Percentiles rank a stretch among this genome's conserved stretches.
phyloP scores from a whole-genome alignment of 106 monocot species.

The Chionographis japonica region DNA sequence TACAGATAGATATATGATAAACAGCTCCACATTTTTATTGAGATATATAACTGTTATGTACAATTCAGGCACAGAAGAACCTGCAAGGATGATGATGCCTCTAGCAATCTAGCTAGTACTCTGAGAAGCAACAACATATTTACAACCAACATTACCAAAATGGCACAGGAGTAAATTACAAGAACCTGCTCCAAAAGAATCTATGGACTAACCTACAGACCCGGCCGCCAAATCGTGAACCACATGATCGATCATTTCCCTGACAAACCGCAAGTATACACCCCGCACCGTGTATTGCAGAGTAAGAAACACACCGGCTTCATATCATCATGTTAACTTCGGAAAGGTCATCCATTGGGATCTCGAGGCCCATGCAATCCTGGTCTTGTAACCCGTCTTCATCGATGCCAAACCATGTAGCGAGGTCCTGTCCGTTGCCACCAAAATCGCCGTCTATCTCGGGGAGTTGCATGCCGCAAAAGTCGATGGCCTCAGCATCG shows the following conservation, averaged over 20 bases:
- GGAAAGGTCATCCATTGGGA: slow-evolving; percentile 58
- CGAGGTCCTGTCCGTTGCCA: slow-evolving; percentile 47
- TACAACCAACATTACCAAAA: slow-evolving; percentile 3
- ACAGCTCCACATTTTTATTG: not conserved
- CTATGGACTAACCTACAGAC: slow-evolving; percentile 1
- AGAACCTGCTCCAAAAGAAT: slow-evolving; percentile 16
- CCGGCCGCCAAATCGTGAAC: slow-evolving; percentile 1
- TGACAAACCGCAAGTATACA: not conserved
- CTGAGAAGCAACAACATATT: not conserved
- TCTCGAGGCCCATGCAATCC: slow-evolving; percentile 42
- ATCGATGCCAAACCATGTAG: slow-evolving; percentile 42
- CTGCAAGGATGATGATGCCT: not conserved
- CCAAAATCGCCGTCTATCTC: slow-evolving; percentile 35
- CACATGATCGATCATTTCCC: not conserved
- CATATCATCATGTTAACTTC: slow-evolving; percentile 35
- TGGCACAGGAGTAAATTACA: slow-evolving; percentile 12
- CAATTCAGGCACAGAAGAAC: not conserved
- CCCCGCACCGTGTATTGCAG: no score
- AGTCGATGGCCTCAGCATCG: slow-evolving; percentile 19
- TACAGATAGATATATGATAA: no score
- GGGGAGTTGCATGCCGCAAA: slow-evolving; percentile 21
- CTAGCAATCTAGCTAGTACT: not conserved
- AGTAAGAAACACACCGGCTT: slow-evolving; percentile 3
- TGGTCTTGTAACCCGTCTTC: slow-evolving; percentile 41
- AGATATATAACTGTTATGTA: slow-evolving; percentile 8